Base-by-base conservation (phyloP, 1,284 basidiomycete species). In the Trichosporon sp. region DNA sequence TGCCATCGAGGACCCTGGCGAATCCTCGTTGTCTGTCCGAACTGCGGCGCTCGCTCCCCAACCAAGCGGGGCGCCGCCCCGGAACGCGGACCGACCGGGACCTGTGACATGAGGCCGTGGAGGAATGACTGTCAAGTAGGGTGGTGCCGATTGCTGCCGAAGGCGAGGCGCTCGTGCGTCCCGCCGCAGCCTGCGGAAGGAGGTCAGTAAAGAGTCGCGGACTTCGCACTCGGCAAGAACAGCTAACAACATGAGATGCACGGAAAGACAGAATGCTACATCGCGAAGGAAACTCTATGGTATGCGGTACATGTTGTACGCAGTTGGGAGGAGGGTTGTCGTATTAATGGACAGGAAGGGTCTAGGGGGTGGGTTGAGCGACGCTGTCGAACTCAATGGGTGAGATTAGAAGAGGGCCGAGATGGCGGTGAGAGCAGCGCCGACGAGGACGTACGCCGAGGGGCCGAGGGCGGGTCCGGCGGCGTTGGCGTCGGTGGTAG, bases 321-420 rank as follows among this genome's bases (percentile, higher is more conserved):
- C 21, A 54, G 21, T 16, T 26, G 26, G 43, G 43, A 26, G 26
- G 43, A 4, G 4, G 19, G 6, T 2, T 16, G 59, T 16, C 31
- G 37, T 7, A 63, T 35, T 35, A 35, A n/a, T 37, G 59, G 12
- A 37, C 31, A 35, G 32, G 12, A 26, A 7, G 12, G 12, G 32
- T 54, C 51, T 54, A 54, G 8, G 19, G 51, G 31, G 14, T n/a
- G 32, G 26, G 26, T 2, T n/a, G 35, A n/a, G 31, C 7, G 59
- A 26, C 26, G 26, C 26, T 31, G 12, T 63, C 59, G 1, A 63
- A 6, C 31, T 63, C 14, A 31, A 14, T 2, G 31, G 31, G 46
- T 21, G 2, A 26, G 46, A 32, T 46, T 63, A 68, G 21, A 68
- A 19, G 4, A 51, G 43, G 31, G 67, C 67, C n/a, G 63, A n/a